Percentiles rank a stretch among this genome's conserved stretches.
These are phyloP conservation scores for Solanum aculeatissimum DNA, from an alignment of 305 asterid species.

Conservation along the genomic window DNA sequence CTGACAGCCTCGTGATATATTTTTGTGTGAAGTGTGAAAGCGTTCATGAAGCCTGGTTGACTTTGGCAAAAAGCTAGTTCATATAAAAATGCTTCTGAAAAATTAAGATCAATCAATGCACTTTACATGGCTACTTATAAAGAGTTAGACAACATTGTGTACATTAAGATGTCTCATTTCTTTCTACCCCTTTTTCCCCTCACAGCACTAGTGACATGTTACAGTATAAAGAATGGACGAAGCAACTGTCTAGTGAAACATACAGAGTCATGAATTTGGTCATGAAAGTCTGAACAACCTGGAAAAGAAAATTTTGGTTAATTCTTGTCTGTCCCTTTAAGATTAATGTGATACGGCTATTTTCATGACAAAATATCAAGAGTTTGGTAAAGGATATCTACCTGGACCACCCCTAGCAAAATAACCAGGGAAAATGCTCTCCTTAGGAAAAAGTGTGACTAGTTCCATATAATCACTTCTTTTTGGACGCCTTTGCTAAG, in stretches of 20 bases:
- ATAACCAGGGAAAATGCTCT: background rate
- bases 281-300: background rate
- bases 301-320: background rate
- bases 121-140: background rate
- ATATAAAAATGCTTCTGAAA: background rate
- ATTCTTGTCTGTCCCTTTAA: background rate
- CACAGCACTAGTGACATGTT: background rate
- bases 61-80: background rate
- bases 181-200: background rate
- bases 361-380: background rate
- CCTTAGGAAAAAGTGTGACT: background rate
- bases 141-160: background rate
- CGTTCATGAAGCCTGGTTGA: background rate
- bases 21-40: background rate
- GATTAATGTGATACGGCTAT: background rate
- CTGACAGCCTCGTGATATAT: background rate
- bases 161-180: background rate
- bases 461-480: background rate
- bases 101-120: background rate
- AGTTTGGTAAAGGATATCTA: background rate
- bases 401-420: background rate
- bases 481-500: background rate
- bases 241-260: background rate
- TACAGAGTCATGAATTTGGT: background rate
- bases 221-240: background rate